Conservation (phyloP, 345 rosid species). For the Garcia nutans region DNA sequence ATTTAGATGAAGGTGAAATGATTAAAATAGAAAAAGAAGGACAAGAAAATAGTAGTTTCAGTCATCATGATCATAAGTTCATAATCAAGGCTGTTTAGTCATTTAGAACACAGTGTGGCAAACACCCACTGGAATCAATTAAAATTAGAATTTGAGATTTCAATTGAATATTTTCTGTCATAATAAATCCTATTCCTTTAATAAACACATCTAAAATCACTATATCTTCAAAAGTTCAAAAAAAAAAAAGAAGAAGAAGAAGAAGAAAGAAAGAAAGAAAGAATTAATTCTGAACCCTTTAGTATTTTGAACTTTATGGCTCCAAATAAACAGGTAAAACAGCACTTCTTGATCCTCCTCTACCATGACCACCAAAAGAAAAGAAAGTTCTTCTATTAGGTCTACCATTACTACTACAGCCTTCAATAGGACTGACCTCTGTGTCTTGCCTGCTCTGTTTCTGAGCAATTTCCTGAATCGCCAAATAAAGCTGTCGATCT, state of each 20-base stretch:
- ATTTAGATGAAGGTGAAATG: background rate
- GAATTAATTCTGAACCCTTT: background rate
- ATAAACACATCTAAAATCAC: slow-evolving; percentile 28
- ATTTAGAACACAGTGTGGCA: slow-evolving; percentile 16
- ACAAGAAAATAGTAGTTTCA: background rate
- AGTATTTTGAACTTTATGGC: slow-evolving; percentile 28
- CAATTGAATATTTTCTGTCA: slow-evolving; percentile 22
- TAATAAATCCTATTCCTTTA: slow-evolving; percentile 29
- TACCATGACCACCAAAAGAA: slow-evolving; percentile 68
- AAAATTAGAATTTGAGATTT: slow-evolving; percentile 19
- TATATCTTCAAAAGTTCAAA: slow-evolving; percentile 5
- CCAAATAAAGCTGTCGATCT: slow-evolving; percentile 49
- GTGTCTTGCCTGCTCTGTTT: slow-evolving; percentile 34
- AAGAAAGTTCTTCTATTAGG: slow-evolving; percentile 57
- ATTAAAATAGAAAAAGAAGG: background rate
- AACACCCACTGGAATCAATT: slow-evolving; percentile 18
- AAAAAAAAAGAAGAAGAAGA: background rate
- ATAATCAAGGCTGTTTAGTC: slow-evolving; percentile 21
- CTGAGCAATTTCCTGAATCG: slow-evolving; percentile 61
- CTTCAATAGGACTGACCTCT: slow-evolving; percentile 44
- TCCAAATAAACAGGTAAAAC: slow-evolving; percentile 61
- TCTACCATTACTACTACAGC: slow-evolving; percentile 48
- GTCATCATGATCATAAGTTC: background rate
- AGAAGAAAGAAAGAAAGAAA: slow-evolving; percentile 5
- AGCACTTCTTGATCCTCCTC: slow-evolving; percentile 64